These are phyloP conservation scores for Zymoseptoria pseudotritici DNA, from an alignment of 2,329 filamentous ascomycete species.

Conservation along the genomic window DNA sequence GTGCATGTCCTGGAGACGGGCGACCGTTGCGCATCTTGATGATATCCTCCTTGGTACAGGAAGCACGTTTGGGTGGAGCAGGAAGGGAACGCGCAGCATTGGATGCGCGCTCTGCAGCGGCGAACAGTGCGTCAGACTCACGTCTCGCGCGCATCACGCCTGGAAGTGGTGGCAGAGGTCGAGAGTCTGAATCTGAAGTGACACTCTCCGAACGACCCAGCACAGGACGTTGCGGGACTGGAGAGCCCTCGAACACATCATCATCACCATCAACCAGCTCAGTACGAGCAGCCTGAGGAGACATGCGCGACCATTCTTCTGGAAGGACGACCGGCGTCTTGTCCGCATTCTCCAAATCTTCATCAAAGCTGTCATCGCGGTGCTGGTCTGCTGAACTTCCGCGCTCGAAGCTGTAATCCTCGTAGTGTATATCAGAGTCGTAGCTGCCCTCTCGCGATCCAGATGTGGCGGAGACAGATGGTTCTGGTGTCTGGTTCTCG, in stretches of 20 bases:
- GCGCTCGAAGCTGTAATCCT: constrained; percentile 57
- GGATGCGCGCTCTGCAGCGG: constrained; percentile 65
- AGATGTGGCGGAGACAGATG: constrained; percentile 75
- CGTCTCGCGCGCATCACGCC: constrained; percentile 48
- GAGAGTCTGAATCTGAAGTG: constrained; percentile 70
- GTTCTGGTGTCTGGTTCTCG: constrained; percentile 92
- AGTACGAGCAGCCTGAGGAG: constrained; percentile 53
- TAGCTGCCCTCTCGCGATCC: constrained; percentile 90
- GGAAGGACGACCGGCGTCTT: constrained; percentile 97
- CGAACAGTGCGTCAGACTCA: constrained; percentile 51
- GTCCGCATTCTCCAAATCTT: constrained; percentile 86
- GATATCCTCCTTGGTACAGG: constrained; percentile 67
- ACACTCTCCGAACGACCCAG: constrained; percentile 63
- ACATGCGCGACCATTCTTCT: constrained; percentile 86
- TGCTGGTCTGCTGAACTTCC: constrained; percentile 49
- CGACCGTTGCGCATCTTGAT: constrained; percentile 50
- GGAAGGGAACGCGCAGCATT: constrained; percentile 63
- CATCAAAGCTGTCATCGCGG: constrained; percentile 76
- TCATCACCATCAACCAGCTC: constrained; percentile 50
- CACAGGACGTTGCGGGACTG: constrained; percentile 45
- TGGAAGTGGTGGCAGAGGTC: constrained; percentile 81
- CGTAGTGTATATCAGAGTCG: constrained; percentile 67
- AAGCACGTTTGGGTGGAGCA: constrained; percentile 60
- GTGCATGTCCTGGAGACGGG: constrained; percentile 17
- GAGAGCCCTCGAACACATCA: constrained; percentile 57